Evolutionary conservation across 306 rosid genomes (phyloP).

Genomic region (Hippophae rhamnoides): DNA sequence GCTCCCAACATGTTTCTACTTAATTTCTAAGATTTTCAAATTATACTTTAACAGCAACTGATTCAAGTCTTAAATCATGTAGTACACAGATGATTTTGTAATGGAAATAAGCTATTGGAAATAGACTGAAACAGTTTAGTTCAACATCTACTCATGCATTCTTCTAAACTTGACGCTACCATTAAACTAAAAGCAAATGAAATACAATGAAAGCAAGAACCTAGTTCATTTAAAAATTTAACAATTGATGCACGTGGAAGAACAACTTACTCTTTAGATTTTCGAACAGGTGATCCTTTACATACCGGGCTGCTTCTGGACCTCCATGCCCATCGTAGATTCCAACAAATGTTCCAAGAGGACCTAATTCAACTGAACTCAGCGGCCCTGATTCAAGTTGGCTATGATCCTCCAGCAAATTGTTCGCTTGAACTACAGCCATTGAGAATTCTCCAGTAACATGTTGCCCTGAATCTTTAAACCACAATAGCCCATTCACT

Average conservation of each 20-base stretch:
- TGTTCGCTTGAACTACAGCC: constrained; percentile 96
- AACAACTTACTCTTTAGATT: constrained; percentile 60
- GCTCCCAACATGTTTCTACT: background rate
- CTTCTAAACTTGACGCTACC: too few relatives aligned
- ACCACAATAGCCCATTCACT: constrained; percentile 67
- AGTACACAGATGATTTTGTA: background rate
- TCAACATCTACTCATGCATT: too few relatives aligned
- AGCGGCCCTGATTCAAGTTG: constrained; percentile 85
- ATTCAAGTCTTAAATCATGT: background rate
- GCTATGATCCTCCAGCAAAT: constrained; percentile 84
- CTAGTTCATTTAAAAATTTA: background rate
- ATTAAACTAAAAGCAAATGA: background rate
- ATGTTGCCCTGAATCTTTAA: constrained; percentile 70
- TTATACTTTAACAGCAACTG: background rate
- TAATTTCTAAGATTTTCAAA: background rate
- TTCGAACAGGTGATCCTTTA: constrained; percentile 53
- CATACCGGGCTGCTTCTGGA: constrained; percentile 79
- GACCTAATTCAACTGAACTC: constrained; percentile 44
- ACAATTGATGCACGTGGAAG: constrained; percentile 9
- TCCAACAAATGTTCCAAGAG: constrained; percentile 81
- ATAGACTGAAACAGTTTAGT: background rate
- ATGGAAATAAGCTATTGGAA: background rate
- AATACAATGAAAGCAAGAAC: background rate
- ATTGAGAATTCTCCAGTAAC: constrained; percentile 76
- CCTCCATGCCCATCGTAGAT: constrained; percentile 96